Evolutionary conservation across 768 basidiomycete species (phyloP).

Genomic region (Kwoniella shandongensis): DNA sequence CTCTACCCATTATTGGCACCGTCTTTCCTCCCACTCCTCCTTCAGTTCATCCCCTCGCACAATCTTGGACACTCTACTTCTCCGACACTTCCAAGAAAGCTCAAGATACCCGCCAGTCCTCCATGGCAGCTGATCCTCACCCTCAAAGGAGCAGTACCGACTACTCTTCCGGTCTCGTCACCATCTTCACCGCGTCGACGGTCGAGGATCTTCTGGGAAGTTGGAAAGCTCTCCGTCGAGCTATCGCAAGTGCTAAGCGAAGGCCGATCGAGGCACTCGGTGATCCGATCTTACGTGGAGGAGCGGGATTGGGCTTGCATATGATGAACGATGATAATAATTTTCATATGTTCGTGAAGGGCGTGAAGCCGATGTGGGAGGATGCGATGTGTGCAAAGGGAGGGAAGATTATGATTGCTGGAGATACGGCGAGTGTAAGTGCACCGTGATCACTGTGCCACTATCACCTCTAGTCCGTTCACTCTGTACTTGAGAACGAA

Average conservation of each 20-base stretch:
- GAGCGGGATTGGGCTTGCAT: constrained; percentile 29
- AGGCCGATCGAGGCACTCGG: constrained; percentile 23
- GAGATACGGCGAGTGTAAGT: constrained; percentile 20
- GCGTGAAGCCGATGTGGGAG: constrained; percentile 47
- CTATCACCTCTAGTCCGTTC: too few species aligned
- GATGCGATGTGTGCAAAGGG: constrained; percentile 39
- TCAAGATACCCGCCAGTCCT: not conserved
- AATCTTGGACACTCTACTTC: constrained; percentile 16
- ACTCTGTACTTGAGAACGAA: too few species aligned
- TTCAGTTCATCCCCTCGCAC: not conserved
- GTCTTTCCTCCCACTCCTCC: not conserved
- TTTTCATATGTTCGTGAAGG: constrained; percentile 38
- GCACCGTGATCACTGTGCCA: too few species aligned
- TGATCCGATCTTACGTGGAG: constrained; percentile 8
- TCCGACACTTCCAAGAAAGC: constrained; percentile 12
- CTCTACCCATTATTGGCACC: constrained; percentile 4
- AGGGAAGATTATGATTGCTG: constrained; percentile 39
- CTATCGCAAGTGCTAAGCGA: constrained; percentile 23
- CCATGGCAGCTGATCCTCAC: not conserved
- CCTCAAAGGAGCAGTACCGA: not conserved
- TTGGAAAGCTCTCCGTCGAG: constrained; percentile 39
- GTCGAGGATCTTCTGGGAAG: constrained; percentile 33
- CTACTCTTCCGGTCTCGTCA: constrained; percentile 33
- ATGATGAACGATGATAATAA: constrained; percentile 31
- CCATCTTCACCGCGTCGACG: constrained; percentile 25